Conservation (phyloP, 2,329 filamentous ascomycete genomes). For the Fusarium anguioides region DNA sequence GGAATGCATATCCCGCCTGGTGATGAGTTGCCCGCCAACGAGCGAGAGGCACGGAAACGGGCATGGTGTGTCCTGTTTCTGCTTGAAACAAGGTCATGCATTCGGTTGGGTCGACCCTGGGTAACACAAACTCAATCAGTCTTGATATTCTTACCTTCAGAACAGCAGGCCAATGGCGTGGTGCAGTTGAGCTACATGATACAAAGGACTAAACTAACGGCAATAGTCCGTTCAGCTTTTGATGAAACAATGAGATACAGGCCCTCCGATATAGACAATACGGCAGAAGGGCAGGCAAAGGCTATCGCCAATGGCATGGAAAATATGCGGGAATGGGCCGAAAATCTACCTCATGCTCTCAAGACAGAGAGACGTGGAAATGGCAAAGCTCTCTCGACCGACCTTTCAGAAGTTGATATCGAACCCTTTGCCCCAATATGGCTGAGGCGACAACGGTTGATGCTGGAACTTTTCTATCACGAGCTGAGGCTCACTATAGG, state of each 20-base stretch:
- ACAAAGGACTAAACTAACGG: background rate
- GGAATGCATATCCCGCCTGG: background rate
- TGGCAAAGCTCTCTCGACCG: background rate
- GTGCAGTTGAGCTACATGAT: background rate
- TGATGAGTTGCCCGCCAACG: fast-evolving
- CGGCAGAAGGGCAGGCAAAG: fast-evolving
- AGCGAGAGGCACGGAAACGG: background rate
- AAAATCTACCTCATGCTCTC: background rate
- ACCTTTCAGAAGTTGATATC: background rate
- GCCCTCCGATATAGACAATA: fast-evolving
- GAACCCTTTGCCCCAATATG: background rate
- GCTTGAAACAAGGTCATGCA: background rate
- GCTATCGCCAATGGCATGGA: background rate
- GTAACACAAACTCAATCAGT: background rate
- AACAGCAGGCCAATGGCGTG: fast-evolving
- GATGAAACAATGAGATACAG: fast-evolving
- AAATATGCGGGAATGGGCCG: background rate
- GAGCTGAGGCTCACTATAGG: background rate
- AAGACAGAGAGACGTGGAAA: background rate
- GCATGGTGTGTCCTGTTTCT: background rate
- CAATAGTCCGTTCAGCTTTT: background rate
- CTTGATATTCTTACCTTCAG: background rate
- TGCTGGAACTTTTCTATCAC: background rate
- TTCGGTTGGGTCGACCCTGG: background rate
- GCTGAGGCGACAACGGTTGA: background rate